phyloP scores from a whole-genome alignment of 2,329 filamentous ascomycete species.

The Fusarium sublunatum region DNA sequence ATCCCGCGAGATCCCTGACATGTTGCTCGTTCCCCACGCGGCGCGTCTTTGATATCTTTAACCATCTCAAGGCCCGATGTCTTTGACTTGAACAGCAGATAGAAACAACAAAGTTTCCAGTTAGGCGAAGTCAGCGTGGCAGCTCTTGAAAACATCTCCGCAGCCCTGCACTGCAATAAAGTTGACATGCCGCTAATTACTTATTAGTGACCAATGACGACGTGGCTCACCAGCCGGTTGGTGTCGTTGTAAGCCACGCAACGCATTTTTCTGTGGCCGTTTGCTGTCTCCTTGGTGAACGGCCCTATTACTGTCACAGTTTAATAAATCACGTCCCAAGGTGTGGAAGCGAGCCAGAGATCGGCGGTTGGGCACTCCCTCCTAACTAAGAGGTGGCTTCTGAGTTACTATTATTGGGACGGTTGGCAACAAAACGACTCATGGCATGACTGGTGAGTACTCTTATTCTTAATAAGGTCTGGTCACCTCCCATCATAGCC shows the following conservation, averaged over 20 bases:
- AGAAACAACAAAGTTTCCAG: no score
- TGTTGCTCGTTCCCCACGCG: conserved; percentile 18
- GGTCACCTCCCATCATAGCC: conserved; percentile 14
- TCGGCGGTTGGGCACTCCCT: conserved; percentile 25
- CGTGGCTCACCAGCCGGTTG: conserved; percentile 12
- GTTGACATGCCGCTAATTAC: conserved; percentile 11
- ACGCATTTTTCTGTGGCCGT: not conserved
- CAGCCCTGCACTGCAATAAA: not conserved
- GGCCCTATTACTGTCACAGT: conserved; percentile 9
- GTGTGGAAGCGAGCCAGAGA: conserved; percentile 24
- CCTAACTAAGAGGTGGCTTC: conserved; percentile 21
- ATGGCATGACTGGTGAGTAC: not conserved
- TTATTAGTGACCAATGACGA: conserved; percentile 14
- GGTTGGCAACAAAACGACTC: conserved; percentile 15
- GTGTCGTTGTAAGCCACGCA: conserved; percentile 24
- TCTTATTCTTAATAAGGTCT: conserved; percentile 2
- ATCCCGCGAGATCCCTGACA: conserved; percentile 20
- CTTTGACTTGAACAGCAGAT: conserved; percentile 19
- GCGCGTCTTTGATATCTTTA: conserved; percentile 10
- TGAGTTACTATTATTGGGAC: conserved; percentile 33
- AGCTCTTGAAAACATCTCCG: conserved; percentile 15
- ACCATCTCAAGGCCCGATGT: conserved; percentile 22
- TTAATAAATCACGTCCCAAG: conserved; percentile 17
- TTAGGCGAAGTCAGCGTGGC: not conserved
- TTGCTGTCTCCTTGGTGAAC: conserved; percentile 1